Base-by-base conservation (phyloP, 306 rosid species). In the Dalbergia cochinchinensis region DNA sequence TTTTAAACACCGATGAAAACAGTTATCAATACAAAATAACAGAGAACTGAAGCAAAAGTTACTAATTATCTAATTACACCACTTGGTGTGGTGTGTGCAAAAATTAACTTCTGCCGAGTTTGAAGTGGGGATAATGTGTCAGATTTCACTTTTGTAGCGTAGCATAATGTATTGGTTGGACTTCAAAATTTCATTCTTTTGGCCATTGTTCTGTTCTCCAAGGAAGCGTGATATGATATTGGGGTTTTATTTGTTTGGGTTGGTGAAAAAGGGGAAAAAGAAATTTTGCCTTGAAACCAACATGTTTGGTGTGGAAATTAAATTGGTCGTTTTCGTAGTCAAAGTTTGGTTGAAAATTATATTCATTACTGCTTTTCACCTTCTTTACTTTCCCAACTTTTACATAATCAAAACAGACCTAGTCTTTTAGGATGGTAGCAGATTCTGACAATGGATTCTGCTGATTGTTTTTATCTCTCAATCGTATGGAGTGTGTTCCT, bases 381-480 rank as follows among this genome's bases (percentile, higher is more conserved):
- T 44, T 67, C 22, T 42, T 7, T 26, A 26, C 31, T 26, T 59
- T 44, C 8, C 31, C 16, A 60, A 58, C 67, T 74, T 60, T 44
- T 74, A 15, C 69, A 14, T 60, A 14, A 14, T 61, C 47, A 33
- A 74, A 74, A 74, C 55, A 74, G 70, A 7, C 26, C 41, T 61
- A 54, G 51, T 54, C 76, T 53, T 71, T 34, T 71, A 71, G 76
- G 65, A 69, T 54, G 77, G 37, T 9, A 55, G 51, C 53, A 72
- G 51, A 26, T 55, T 41, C 68, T 58, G 65, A 34, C 1, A 57
- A 41, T 41, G 26, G 70, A 26, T 48, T 60, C 70, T 61, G 45
- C 9, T 58, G 22, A 41, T 73, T 73, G 41, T 58, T 73, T 10
- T 42, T 31, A 11, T 47, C 60, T 44, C 61, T 47, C 22, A 51